phyloP scores from a whole-genome alignment of 495 filamentous ascomycete genomes.

The Aspergillus hancockii region DNA sequence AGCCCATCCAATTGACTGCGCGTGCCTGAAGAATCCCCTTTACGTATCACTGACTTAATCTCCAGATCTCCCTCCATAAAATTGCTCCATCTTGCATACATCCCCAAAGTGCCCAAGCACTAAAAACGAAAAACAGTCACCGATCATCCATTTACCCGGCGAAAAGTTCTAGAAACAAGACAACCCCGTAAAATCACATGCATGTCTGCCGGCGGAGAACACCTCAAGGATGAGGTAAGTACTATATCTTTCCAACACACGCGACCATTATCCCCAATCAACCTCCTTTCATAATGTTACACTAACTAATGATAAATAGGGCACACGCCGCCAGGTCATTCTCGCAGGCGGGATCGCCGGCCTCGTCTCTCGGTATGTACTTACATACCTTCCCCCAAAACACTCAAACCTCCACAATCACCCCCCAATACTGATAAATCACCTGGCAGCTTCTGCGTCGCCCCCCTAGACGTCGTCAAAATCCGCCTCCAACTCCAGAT shows the following conservation, averaged over 20 bases:
- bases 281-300: too few species aligned
- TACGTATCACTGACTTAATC: constrained; percentile 8
- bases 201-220: constrained; percentile 73
- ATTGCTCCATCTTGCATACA: too few species aligned
- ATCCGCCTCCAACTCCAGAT: constrained; percentile 92
- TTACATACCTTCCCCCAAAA: background rate
- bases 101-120: too few species aligned
- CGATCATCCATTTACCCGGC: background rate
- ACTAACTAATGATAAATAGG: too few species aligned
- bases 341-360: constrained; percentile 85
- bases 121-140: background rate
- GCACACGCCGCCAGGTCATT: constrained; percentile 78
- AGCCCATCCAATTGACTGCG: background rate
- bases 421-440: background rate
- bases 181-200: constrained; percentile 43
- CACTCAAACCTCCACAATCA: background rate
- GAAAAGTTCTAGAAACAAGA: background rate
- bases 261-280: constrained; percentile 9
- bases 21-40: background rate
- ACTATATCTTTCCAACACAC: background rate
- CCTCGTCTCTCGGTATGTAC: constrained; percentile 73
- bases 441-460: constrained; percentile 72
- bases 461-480: constrained; percentile 93
- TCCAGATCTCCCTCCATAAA: background rate
- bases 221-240: constrained; percentile 85